Percentiles rank a stretch among this genome's conserved stretches.
Evolutionary conservation across 1,139 yeast genomes (phyloP).

Genomic region (Scheffersomyces lignicola): DNA sequence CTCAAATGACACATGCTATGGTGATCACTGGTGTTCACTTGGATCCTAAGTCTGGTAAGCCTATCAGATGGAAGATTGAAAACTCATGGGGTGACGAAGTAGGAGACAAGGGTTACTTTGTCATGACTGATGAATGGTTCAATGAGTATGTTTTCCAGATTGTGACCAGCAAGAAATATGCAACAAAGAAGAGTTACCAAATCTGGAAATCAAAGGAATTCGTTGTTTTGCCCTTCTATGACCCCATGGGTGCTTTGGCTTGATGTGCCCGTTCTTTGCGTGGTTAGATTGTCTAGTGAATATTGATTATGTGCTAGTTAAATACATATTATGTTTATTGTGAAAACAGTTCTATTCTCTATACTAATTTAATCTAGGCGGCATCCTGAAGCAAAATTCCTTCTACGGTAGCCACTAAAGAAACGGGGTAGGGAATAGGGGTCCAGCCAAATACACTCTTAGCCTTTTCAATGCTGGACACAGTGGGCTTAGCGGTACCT

Average conservation of each 20-base stretch:
- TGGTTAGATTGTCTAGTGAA: no score
- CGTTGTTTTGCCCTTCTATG: conserved; percentile 70
- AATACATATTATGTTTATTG: no score
- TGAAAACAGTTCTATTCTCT: no score
- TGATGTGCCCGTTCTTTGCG: no score
- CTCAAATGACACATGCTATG: conserved; percentile 88
- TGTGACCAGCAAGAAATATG: conserved; percentile 61
- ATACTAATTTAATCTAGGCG: no score
- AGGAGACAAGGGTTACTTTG: conserved; percentile 73
- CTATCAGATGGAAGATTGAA: conserved; percentile 79
- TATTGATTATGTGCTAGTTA: no score
- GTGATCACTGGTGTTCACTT: conserved; percentile 70
- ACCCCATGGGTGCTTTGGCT: conserved; percentile 88
- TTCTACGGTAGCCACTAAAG: conserved; percentile 3
- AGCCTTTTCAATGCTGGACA: conserved; percentile 1
- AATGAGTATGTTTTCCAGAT: conserved; percentile 83
- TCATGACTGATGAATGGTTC: conserved; percentile 83
- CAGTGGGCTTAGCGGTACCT: background rate
- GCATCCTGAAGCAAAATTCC: conserved; percentile 5
- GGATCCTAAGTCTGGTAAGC: conserved; percentile 37
- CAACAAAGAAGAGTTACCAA: conserved; percentile 42
- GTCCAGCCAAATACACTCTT: conserved; percentile 1
- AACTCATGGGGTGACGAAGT: conserved; percentile 83
- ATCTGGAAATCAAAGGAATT: conserved; percentile 54
- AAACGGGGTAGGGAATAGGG: conserved; percentile 2